A percentile compares a stretch with the other conserved stretches of the same genome.
Evolutionary conservation across 2,329 filamentous ascomycete species (phyloP).

Genomic region (Endocalyx cinctus): DNA sequence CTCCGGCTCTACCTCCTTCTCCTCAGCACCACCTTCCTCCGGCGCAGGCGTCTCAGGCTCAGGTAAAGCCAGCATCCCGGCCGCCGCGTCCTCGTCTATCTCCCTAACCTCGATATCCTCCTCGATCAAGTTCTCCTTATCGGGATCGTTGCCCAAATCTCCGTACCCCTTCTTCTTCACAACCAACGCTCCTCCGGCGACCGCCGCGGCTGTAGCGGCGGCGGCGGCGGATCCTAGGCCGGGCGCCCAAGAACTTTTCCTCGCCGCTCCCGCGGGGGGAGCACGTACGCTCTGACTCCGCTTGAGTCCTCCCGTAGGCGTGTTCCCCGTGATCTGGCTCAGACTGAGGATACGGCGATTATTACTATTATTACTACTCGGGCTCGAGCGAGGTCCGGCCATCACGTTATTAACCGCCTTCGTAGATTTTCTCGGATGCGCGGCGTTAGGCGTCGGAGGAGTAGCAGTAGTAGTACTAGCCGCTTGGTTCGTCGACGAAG

Average conservation of each 20-base stretch:
- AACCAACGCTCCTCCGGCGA: too few relatives aligned
- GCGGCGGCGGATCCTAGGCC: too few relatives aligned
- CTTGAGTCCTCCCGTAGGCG: constrained; percentile 60
- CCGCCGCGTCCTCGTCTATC: constrained; percentile 16
- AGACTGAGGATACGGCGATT: constrained; percentile 78
- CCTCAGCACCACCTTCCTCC: constrained; percentile 1
- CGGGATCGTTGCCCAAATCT: constrained; percentile 58
- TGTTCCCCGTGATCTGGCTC: constrained; percentile 81
- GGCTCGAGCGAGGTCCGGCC: constrained; percentile 43
- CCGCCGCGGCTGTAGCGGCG: too few relatives aligned
- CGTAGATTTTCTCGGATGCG: constrained; percentile 26
- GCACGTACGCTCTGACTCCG: constrained; percentile 74
- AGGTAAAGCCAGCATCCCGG: constrained; percentile 5
- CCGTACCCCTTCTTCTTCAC: constrained; percentile 49
- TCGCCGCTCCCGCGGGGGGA: constrained; percentile 40
- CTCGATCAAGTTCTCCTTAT: constrained; percentile 35
- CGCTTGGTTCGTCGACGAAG: not conserved
- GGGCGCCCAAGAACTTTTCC: constrained; percentile 66
- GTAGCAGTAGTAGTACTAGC: too few relatives aligned
- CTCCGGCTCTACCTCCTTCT: constrained; percentile 13
- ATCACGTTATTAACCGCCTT: constrained; percentile 50
- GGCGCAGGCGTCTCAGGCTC: constrained; percentile 7
- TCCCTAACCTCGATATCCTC: constrained; percentile 14
- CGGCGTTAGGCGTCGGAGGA: not conserved
- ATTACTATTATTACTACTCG: constrained; percentile 44